Conservation (phyloP, 306 rosid genomes). For the Pyrus betulifolia region DNA sequence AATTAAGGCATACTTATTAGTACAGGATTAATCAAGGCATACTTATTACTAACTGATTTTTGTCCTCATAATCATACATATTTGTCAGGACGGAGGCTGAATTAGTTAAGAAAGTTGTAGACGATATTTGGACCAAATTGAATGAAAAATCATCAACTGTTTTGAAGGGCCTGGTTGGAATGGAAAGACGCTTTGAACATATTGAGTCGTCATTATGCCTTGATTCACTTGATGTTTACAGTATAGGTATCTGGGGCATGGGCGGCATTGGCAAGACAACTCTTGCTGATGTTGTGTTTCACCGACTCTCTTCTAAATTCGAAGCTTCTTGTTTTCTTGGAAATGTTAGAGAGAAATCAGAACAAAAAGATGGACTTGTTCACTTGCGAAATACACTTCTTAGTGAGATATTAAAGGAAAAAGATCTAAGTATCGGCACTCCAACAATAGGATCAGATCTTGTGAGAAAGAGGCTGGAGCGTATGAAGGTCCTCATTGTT, state of each 20-base stretch:
- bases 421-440: not conserved
- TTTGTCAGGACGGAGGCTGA: not conserved
- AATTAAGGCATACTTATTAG: no score
- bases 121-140: not conserved
- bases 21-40: no score
- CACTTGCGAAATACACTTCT: not conserved
- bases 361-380: not conserved
- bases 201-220: not conserved
- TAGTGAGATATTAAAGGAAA: not conserved
- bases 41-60: not conserved
- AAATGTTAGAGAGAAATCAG: not conserved
- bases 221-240: not conserved
- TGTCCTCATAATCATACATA: not conserved
- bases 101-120: not conserved
- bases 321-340: not conserved
- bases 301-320: not conserved
- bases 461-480: not conserved
- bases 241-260: conserved; percentile 20
- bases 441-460: not conserved
- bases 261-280: conserved; percentile 2
- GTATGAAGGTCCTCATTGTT: not conserved
- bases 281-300: not conserved
- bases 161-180: conserved; percentile 6
- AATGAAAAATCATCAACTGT: not conserved
- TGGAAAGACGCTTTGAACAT: not conserved